Base-by-base conservation (phyloP, 495 filamentous ascomycete species). In the Penicillium argentinense region DNA sequence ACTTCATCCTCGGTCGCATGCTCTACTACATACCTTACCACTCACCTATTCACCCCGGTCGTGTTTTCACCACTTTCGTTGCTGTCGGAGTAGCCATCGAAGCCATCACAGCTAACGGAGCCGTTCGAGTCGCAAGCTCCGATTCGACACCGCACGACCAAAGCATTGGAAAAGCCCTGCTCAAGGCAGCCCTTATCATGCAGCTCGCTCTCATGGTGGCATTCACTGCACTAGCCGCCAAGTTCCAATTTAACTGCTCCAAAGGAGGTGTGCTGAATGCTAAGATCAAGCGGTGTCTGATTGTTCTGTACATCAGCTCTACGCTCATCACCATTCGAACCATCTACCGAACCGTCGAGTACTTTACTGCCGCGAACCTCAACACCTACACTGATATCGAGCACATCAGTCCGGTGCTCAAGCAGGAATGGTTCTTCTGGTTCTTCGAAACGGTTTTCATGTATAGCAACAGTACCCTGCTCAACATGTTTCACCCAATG, bases 11-110 rank as follows among this genome's bases (percentile, higher is more conserved):
- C 16, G 88, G 85, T 18, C 83, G 87, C 5, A 80, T 87, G 38
- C 74, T 93, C 3, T 88, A 86, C 67, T 90, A 89, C 66, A 81
- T 87, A 23, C 88, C 88, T 0, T 85, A 90, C 50, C 77, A 84
- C 49, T 82, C 86, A 0, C 86, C 87, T 0, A 82, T 91, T 42
- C 85, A 91, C 60, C 88, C 87, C 0, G 86, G 85, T 3, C 81
- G 86, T 2, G 86, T 90, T 14, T 71, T 87, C 44, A 82, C 82
- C 4, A 88, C 86, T n/a, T 91, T 93, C 57, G 65, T 82, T 34
- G 80, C 77, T 22, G 60, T 91, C 36, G 83, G 83, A 4, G 54
- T 62, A 7, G 56, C 81, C 1, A 76, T 90, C 47, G 88, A 89
- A 63, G 63, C 65, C 12, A 68, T 91, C 16, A 90, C 84, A 47